These are phyloP conservation scores for Solanum lignicaule DNA, from an alignment of 257 asterid species.

Conservation along the genomic window DNA sequence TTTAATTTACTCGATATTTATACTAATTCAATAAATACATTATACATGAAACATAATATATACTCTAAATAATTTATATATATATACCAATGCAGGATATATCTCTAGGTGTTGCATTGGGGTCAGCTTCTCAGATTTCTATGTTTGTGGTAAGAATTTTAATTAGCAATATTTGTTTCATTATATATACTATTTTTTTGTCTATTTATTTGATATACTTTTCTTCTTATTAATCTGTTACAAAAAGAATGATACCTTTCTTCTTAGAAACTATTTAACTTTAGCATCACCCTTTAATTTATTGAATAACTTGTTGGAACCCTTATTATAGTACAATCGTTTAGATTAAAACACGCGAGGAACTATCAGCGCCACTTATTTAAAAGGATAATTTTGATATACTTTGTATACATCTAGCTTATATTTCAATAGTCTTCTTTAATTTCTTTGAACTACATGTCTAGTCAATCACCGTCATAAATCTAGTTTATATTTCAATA, in stretches of 20 bases:
- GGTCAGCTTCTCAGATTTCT: constrained; percentile 38
- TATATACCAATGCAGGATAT: constrained; percentile 18
- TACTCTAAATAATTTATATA: background rate
- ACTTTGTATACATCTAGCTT: background rate
- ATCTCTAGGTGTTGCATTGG: constrained; percentile 37
- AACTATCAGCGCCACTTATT: background rate
- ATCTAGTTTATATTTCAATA: too few relatives aligned
- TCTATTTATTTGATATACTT: background rate
- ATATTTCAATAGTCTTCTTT: background rate
- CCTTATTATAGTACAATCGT: background rate
- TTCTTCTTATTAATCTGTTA: background rate
- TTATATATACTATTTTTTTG: background rate
- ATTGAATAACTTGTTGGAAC: background rate
- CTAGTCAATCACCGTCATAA: background rate
- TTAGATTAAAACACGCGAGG: background rate
- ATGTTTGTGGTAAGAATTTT: constrained; percentile 34
- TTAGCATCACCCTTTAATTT: background rate
- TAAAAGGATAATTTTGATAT: background rate
- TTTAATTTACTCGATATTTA: background rate
- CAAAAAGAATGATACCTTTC: background rate
- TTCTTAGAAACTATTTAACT: background rate
- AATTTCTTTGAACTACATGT: background rate
- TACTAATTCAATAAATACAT: background rate
- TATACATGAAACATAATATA: background rate
- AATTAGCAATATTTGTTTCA: background rate